Evolutionary conservation across 2,329 filamentous ascomycete species (phyloP).

Genomic region (Sporothrix brunneoviolacea): DNA sequence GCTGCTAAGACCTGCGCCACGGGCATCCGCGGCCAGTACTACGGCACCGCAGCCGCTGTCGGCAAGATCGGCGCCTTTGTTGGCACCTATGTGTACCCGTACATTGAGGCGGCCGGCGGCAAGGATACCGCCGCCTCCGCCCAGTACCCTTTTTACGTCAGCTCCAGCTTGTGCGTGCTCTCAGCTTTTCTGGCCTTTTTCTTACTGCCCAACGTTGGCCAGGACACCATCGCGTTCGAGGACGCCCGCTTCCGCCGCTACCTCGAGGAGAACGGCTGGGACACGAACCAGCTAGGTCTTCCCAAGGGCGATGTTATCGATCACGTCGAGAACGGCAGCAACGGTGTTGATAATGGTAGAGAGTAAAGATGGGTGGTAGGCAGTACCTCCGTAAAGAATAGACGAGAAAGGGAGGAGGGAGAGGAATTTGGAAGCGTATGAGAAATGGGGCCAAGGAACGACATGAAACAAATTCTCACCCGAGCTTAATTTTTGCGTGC

Average conservation of each 20-base stretch:
- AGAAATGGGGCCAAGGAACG: no score
- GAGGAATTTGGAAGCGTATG: no score
- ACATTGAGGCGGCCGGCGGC: slow-evolving; percentile 58
- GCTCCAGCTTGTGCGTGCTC: slow-evolving; percentile 67
- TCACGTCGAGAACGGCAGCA: slow-evolving; percentile 9
- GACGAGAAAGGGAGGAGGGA: no score
- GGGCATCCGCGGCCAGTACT: slow-evolving; percentile 73
- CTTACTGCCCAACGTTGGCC: slow-evolving; percentile 67
- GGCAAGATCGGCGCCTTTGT: slow-evolving; percentile 81
- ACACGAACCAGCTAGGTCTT: slow-evolving; percentile 51
- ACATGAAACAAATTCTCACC: no score
- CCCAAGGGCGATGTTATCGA: slow-evolving; percentile 30
- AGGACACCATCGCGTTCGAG: slow-evolving; percentile 77
- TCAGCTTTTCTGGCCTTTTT: slow-evolving; percentile 60
- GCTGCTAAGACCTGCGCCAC: slow-evolving; percentile 86
- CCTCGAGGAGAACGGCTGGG: slow-evolving; percentile 67
- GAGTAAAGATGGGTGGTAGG: no score
- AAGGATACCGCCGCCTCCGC: slow-evolving; percentile 50
- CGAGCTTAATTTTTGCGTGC: no score
- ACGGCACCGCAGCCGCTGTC: slow-evolving; percentile 63
- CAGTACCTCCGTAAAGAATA: no score
- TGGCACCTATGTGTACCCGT: slow-evolving; percentile 74
- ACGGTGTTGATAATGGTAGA: not conserved
- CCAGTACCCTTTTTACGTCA: slow-evolving; percentile 89
- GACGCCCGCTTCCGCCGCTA: slow-evolving; percentile 70